Evolutionary conservation across 2,329 filamentous ascomycete species (phyloP).

Genomic region (Chrysoporthe puriensis): DNA sequence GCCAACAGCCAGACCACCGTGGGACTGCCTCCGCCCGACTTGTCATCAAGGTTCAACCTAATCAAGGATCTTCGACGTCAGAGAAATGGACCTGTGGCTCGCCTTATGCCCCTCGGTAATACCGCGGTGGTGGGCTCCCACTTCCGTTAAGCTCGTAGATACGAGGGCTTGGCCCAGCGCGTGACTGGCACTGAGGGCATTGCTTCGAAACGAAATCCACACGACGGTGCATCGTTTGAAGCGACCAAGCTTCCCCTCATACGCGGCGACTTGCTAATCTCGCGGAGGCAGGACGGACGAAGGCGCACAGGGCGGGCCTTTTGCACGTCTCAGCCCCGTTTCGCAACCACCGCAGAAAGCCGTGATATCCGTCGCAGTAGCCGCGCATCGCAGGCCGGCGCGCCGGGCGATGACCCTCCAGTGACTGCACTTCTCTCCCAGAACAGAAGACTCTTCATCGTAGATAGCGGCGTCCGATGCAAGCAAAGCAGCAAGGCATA

Average conservation of each 20-base stretch:
- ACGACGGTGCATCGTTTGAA: background rate
- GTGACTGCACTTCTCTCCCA: background rate
- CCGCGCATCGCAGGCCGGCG: background rate
- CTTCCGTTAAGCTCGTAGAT: conserved; percentile 9
- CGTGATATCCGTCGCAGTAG: background rate
- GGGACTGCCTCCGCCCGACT: background rate
- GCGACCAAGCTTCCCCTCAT: background rate
- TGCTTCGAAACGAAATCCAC: background rate
- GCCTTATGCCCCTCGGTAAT: conserved; percentile 6
- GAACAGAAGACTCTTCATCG: background rate
- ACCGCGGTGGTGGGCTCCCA: conserved; percentile 1
- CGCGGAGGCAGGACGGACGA: background rate
- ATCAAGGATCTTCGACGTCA: background rate
- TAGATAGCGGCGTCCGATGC: background rate
- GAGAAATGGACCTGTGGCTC: background rate
- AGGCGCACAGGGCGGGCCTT: conserved; percentile 1
- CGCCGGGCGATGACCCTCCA: background rate
- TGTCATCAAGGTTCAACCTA: background rate
- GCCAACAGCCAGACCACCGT: background rate
- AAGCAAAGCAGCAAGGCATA: background rate
- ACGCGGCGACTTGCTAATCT: background rate
- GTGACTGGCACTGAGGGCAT: background rate
- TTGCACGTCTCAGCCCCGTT: conserved; percentile 5
- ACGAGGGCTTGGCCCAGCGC: background rate
- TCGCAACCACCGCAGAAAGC: conserved; percentile 3